Base-by-base conservation (phyloP, 2,329 filamentous ascomycete genomes). In the Apiospora hydei region DNA sequence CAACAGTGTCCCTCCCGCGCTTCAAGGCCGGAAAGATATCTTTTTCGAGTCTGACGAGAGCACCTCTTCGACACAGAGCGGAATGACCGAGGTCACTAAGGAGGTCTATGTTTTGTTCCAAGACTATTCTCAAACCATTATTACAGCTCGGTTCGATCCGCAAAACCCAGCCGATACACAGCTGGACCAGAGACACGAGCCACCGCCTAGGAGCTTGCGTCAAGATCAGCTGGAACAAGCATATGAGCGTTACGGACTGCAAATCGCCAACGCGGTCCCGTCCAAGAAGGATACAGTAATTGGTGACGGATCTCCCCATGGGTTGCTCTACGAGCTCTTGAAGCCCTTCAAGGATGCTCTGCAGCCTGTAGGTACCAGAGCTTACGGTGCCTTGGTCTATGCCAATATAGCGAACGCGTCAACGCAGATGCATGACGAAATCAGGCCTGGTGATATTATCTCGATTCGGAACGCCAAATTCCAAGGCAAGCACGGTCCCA, bases 361-460 rank as follows among this genome's bases (percentile, higher is more conserved):
- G 5, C 85, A 88, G 3, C 96, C 96, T 0, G 90, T 98, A 8
- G 96, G 96, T n/a, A 94, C 91, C 14, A 93, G 96, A 68, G 90
- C 94, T 4, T 99, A 96, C 80, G 96, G 96, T 73, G 95, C 96
- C 5, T 87, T 97, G 34, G 94, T 99, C 18, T 99, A 99, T 82
- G 90, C 94, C 75, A 99, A 99, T 80, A 89, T 98, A 72, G 96
- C 94, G 78, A 99, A 99, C 80, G 96, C 96, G 2, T 94, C 93
- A 8, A 96, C 95, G 4, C 91, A 94, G 78, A 93, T 97, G 77
- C 92, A 93, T 78, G 96, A 98, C 79, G 94, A 98, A 84, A 99
- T 99, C 77, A 91, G 96, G 0, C 88, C 94, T 0, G 96, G 96
- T 69, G 96, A 99, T 79, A 95, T 99, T 74, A 90, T 99, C 71